Percentiles rank a stretch among this genome's conserved stretches.
Evolutionary conservation across 495 filamentous ascomycete genomes (phyloP).

Genomic region (Alectoria sarmentosa): DNA sequence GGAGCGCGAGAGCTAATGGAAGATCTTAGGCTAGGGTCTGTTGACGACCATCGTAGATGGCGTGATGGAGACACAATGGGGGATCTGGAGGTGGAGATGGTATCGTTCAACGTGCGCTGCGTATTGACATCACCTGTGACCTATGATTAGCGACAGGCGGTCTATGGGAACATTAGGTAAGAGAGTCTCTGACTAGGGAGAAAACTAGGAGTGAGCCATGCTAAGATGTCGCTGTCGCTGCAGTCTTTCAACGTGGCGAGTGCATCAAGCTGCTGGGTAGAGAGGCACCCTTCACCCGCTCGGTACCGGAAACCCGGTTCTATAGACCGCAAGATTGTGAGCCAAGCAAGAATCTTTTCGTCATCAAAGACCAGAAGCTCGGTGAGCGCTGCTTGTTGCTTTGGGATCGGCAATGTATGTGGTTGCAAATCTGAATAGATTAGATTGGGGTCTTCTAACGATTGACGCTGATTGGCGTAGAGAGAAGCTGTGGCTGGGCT

Average conservation of each 20-base stretch:
- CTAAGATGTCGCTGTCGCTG: background rate
- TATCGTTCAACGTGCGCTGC: background rate
- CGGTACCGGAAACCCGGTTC: background rate
- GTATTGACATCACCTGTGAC: background rate
- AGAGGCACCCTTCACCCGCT: background rate
- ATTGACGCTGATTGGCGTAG: background rate
- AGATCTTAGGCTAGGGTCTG: background rate
- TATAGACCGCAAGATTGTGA: background rate
- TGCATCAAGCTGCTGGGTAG: background rate
- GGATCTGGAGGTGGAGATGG: background rate
- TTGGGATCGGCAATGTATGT: background rate
- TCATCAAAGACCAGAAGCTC: background rate
- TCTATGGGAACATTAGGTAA: background rate
- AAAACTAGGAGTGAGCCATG: background rate
- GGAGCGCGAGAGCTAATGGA: background rate
- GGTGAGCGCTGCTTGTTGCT: background rate
- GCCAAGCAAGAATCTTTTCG: background rate
- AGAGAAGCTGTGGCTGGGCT: background rate
- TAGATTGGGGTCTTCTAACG: background rate
- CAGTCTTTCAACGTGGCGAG: conserved; percentile 5
- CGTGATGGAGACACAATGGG: background rate
- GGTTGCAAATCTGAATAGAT: background rate
- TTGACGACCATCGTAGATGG: background rate
- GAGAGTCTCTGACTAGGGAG: background rate
- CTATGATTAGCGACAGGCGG: background rate